phyloP scores from a whole-genome alignment of 345 rosid genomes.

The Limnanthes douglasii region DNA sequence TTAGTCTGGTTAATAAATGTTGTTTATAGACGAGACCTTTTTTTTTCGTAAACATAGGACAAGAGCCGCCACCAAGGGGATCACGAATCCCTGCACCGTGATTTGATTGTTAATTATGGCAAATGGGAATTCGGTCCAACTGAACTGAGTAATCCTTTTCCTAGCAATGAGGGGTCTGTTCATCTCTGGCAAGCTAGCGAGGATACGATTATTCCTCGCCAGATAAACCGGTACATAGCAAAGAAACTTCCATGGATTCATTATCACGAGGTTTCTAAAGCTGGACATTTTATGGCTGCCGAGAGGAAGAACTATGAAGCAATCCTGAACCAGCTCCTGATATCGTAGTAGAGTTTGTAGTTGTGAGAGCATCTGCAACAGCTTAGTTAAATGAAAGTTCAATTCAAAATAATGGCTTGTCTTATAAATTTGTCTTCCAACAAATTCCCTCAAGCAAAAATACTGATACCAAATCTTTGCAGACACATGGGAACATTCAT shows the following conservation, averaged over 20 bases:
- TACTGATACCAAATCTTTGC: no score
- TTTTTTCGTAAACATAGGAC: constrained; percentile 12
- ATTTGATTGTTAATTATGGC: constrained; percentile 38
- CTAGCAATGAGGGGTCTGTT: constrained; percentile 31
- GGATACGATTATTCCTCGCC: constrained; percentile 40
- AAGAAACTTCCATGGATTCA: constrained; percentile 63
- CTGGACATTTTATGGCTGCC: constrained; percentile 35
- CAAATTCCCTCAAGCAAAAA: no score
- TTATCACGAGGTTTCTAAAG: constrained; percentile 48
- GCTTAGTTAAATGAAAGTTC: not conserved
- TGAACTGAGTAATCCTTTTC: constrained; percentile 51
- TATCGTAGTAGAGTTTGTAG: constrained; percentile 7
- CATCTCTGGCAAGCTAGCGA: constrained; percentile 69
- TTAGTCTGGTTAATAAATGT: not conserved
- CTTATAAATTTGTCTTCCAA: no score
- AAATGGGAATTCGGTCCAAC: constrained; percentile 79
- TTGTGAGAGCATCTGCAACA: not conserved
- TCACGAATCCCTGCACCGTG: constrained; percentile 44
- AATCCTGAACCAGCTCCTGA: constrained; percentile 34
- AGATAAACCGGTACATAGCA: constrained; percentile 29
- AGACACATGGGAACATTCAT: no score
- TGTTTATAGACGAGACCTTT: not conserved
- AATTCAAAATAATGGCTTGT: no score
- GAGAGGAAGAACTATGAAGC: constrained; percentile 28
- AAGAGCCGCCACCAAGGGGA: constrained; percentile 56